phyloP scores from a whole-genome alignment of 106 monocot genomes.

The Phalaenopsis equestris region DNA sequence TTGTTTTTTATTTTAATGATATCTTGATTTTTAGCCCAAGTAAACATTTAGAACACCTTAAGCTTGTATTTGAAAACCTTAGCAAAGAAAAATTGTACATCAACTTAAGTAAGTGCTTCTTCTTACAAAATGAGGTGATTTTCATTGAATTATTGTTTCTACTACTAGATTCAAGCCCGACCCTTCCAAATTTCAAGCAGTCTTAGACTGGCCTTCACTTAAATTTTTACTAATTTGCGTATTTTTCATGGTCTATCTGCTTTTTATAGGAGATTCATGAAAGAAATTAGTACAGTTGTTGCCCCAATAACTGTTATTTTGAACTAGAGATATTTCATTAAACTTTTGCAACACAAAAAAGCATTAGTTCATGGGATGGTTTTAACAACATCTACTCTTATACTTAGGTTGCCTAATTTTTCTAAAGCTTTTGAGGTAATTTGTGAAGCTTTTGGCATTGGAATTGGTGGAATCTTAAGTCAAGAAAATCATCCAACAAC shows the following conservation, averaged over 20 bases:
- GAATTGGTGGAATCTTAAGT: too few species aligned
- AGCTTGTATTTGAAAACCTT: background rate
- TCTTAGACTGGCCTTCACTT: background rate
- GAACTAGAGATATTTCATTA: background rate
- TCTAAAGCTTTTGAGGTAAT: too few species aligned
- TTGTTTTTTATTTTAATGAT: background rate
- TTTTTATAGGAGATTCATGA: background rate
- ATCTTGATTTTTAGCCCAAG: background rate
- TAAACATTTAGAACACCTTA: background rate
- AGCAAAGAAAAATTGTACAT: background rate
- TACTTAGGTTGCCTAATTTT: too few species aligned
- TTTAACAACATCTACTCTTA: too few species aligned
- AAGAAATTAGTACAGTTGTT: background rate
- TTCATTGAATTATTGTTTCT: background rate
- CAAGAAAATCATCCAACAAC: too few species aligned
- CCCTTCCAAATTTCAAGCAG: background rate
- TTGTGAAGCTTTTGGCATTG: too few species aligned
- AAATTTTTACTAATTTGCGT: background rate
- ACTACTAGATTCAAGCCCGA: background rate
- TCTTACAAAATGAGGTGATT: background rate
- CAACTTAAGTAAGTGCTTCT: background rate
- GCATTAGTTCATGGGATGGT: too few species aligned
- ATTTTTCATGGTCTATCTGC: background rate
- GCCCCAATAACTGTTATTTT: background rate
- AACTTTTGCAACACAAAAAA: background rate